Conservation (phyloP, 2,329 filamentous ascomycete genomes). For the Cladophialophora psammophila region DNA sequence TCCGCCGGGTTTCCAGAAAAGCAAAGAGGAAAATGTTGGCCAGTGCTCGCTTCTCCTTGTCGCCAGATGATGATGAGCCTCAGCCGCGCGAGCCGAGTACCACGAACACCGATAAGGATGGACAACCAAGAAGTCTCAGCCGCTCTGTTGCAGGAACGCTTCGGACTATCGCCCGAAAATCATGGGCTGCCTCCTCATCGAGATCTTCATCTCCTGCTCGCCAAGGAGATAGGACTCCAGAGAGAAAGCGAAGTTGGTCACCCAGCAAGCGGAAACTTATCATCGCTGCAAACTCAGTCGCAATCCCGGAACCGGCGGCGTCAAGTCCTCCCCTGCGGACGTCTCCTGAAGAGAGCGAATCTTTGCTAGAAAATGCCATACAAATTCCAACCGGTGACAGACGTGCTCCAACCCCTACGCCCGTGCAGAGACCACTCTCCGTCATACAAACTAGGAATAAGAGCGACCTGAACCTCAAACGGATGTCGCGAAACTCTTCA, state of each 20-base stretch:
- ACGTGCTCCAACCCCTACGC: not conserved
- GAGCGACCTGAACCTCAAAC: slow-evolving; percentile 44
- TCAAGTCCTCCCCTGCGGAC: slow-evolving; percentile 29
- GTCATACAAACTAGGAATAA: slow-evolving; percentile 48
- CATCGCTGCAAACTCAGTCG: slow-evolving; percentile 21
- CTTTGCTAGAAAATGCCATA: not conserved
- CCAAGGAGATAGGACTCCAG: slow-evolving; percentile 44
- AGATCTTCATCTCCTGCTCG: slow-evolving; percentile 56
- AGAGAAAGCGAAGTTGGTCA: slow-evolving; percentile 36
- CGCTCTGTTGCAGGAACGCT: slow-evolving; percentile 60
- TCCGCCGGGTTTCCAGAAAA: slow-evolving; percentile 40
- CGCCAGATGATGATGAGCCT: slow-evolving; percentile 47
- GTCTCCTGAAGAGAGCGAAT: slow-evolving; percentile 2
- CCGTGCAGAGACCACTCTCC: slow-evolving; percentile 49
- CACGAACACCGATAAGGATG: slow-evolving; percentile 42
- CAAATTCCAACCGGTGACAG: not conserved
- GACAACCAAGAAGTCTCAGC: slow-evolving; percentile 49
- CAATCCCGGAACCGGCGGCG: slow-evolving; percentile 25
- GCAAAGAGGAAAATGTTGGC: slow-evolving; percentile 44
- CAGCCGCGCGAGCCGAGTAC: slow-evolving; percentile 34
- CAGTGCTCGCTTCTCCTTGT: slow-evolving; percentile 46
- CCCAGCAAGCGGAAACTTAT: slow-evolving; percentile 28
- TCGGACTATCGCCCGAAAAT: slow-evolving; percentile 59
- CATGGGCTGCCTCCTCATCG: slow-evolving; percentile 56
- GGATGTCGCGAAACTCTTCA: slow-evolving; percentile 49